Percentiles rank a stretch among this genome's conserved stretches.
phyloP scores from a whole-genome alignment of 345 rosid species.

The Diplotaxis tenuifolia region DNA sequence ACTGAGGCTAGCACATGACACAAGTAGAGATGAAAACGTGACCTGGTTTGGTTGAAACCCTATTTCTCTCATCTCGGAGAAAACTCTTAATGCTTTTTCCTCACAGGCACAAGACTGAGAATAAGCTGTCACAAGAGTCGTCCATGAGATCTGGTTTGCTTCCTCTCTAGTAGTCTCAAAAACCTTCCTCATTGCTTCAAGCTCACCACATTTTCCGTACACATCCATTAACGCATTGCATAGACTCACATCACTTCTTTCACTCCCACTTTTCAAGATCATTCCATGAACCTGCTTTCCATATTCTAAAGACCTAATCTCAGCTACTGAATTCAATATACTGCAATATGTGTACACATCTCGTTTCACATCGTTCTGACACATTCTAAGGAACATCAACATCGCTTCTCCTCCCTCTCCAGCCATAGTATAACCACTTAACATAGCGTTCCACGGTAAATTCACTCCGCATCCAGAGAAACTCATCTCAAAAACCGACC shows the following conservation, averaged over 20 bases:
- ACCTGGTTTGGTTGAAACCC: slow-evolving; percentile 53
- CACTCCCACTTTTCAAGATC: slow-evolving; percentile 39
- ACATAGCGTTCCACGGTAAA: slow-evolving; percentile 49
- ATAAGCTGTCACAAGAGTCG: slow-evolving; percentile 56
- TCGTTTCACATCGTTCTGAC: slow-evolving; percentile 27
- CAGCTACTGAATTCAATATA: slow-evolving; percentile 39
- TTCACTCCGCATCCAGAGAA: slow-evolving; percentile 23
- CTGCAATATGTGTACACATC: slow-evolving; percentile 48
- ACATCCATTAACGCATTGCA: slow-evolving; percentile 46
- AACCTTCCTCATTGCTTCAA: slow-evolving; percentile 44
- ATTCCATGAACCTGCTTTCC: slow-evolving; percentile 41
- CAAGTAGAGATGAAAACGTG: slow-evolving; percentile 50
- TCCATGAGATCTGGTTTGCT: slow-evolving; percentile 61
- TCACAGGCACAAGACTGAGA: slow-evolving; percentile 45
- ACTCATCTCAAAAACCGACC: slow-evolving; percentile 33
- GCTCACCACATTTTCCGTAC: slow-evolving; percentile 47
- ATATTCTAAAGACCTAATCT: slow-evolving; percentile 27
- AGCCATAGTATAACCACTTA: slow-evolving; percentile 40
- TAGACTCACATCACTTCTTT: slow-evolving; percentile 21
- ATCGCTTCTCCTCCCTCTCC: slow-evolving; percentile 35
- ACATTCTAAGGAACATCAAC: slow-evolving; percentile 38
- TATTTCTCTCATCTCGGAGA: slow-evolving; percentile 48
- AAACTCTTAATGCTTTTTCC: slow-evolving; percentile 46
- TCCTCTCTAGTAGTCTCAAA: slow-evolving; percentile 47
- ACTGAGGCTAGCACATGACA: slow-evolving; percentile 54